Conservation (phyloP, 257 asterid genomes). For the Leonotis leonurus region DNA sequence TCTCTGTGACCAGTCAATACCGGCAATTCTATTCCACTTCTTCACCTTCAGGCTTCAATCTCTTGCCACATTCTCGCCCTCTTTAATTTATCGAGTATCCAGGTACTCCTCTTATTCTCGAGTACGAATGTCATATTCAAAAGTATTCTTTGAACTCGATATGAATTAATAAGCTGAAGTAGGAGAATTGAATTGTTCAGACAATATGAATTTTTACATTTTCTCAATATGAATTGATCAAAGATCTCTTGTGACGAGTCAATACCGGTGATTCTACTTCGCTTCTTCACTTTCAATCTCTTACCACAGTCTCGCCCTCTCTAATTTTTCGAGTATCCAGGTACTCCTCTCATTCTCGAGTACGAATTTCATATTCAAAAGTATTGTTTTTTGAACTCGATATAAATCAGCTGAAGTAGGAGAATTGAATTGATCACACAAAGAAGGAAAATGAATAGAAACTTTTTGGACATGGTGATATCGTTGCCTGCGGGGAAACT, state of each 20-base stretch:
- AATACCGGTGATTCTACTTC: conserved; percentile 57
- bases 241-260: too few species aligned
- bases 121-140: background rate
- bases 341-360: background rate
- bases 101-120: background rate
- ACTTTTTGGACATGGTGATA: conserved; percentile 99
- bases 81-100: background rate
- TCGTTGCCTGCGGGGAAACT: conserved; percentile 91
- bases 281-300: conserved; percentile 46
- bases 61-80: background rate
- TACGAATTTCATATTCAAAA: background rate
- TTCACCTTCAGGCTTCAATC: conserved; percentile 41
- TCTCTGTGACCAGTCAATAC: too few species aligned
- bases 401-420: background rate
- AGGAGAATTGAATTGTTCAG: background rate
- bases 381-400: background rate
- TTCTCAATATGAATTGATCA: too few species aligned
- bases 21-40: conserved; percentile 59
- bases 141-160: background rate
- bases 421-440: background rate
- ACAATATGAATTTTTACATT: too few species aligned
- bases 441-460: conserved; percentile 59
- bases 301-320: background rate
- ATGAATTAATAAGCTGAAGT: background rate
- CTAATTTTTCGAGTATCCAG: background rate